These are phyloP conservation scores for Oropetium thomaeum DNA, from an alignment of 176 grass and related monocot genomes.

Conservation along the genomic window DNA sequence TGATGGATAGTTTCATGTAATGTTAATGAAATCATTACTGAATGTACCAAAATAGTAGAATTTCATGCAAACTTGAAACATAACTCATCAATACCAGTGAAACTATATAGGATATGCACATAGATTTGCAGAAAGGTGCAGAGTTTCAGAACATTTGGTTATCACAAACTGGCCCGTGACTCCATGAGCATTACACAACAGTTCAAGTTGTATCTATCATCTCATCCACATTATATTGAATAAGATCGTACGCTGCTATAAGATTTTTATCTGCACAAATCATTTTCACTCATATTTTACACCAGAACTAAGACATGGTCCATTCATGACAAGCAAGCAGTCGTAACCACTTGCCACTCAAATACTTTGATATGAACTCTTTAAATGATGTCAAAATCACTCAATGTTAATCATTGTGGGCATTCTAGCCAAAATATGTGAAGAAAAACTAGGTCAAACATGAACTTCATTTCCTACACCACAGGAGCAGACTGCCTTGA, in stretches of 20 bases:
- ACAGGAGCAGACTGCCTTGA: background rate
- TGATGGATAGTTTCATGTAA: background rate
- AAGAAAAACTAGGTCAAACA: background rate
- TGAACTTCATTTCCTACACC: background rate
- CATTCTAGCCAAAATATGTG: background rate
- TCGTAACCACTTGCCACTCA: background rate
- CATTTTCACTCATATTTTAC: background rate
- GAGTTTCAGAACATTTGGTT: background rate
- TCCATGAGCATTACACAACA: background rate
- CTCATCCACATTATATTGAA: background rate
- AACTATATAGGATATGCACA: background rate
- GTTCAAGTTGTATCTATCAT: conserved; percentile 9
- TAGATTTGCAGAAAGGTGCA: background rate
- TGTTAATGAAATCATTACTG: background rate
- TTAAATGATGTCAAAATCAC: background rate
- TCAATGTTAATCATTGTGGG: background rate
- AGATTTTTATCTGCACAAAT: background rate
- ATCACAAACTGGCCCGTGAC: background rate
- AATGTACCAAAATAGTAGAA: background rate
- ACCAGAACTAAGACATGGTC: background rate
- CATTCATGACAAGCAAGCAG: background rate
- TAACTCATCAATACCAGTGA: background rate
- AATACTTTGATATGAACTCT: background rate
- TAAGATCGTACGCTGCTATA: background rate
- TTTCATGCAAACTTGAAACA: background rate